Evolutionary conservation across 805 yeast species (phyloP).

Genomic region (Saturnispora quitensis): DNA sequence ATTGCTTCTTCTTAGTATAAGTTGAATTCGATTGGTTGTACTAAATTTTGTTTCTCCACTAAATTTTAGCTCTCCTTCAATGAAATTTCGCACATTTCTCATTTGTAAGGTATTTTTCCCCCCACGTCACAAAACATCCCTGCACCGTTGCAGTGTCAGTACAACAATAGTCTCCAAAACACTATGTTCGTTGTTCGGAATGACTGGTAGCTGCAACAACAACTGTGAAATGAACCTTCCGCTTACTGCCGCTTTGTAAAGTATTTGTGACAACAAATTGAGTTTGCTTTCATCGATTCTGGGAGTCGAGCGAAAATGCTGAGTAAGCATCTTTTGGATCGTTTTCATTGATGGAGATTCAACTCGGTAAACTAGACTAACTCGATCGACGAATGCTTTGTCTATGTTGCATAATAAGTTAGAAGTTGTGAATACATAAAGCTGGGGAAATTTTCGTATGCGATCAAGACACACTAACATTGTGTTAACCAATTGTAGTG

Average conservation of each 20-base stretch:
- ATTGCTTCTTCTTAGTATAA: constrained; percentile 7
- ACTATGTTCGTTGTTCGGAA: too few relatives aligned
- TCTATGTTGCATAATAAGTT: constrained; percentile 32
- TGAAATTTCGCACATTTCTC: neutral
- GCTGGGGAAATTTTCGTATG: constrained; percentile 28
- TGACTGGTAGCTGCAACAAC: neutral
- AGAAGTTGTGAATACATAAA: constrained; percentile 34
- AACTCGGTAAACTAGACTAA: constrained; percentile 30
- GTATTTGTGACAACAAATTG: neutral
- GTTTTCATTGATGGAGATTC: constrained; percentile 26
- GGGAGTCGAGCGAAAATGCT: neutral
- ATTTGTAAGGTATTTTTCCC: neutral
- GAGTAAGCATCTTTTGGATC: neutral
- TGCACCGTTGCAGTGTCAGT: constrained; percentile 3
- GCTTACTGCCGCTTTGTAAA: neutral
- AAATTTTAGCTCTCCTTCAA: neutral
- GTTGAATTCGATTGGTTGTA: constrained; percentile 3
- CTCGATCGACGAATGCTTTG: constrained; percentile 36
- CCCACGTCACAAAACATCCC: constrained; percentile 1
- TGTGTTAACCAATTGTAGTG: constrained; percentile 35
- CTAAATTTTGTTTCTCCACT: neutral
- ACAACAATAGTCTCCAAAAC: neutral
- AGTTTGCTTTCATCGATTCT: neutral
- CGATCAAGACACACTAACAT: constrained; percentile 34
- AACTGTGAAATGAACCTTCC: neutral